These are phyloP conservation scores for Austroboletus niveus DNA, from an alignment of 1,284 basidiomycete species.

Conservation along the genomic window DNA sequence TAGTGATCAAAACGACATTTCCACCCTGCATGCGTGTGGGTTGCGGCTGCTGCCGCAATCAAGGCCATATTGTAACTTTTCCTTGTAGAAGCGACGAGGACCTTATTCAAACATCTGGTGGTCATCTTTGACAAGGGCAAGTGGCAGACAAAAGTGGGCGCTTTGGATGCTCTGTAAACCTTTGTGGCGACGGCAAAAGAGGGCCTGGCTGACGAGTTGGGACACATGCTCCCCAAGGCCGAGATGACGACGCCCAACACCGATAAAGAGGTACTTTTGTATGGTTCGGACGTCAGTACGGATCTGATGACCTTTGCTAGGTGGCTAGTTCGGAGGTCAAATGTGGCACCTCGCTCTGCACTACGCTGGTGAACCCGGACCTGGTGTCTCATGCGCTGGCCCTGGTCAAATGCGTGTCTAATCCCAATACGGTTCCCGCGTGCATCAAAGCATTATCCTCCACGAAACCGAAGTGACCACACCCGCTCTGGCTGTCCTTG, in stretches of 20 bases:
- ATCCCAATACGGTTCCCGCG: slow-evolving; percentile 82
- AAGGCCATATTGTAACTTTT: slow-evolving; percentile 84
- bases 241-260: slow-evolving; percentile 97
- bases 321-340: slow-evolving; percentile 88
- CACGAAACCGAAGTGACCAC: slow-evolving; percentile 94
- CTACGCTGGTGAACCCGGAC: slow-evolving; percentile 93
- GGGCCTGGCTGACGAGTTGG: slow-evolving; percentile 84
- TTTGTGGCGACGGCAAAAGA: slow-evolving; percentile 76
- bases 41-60: slow-evolving; percentile 77
- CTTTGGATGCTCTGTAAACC: slow-evolving; percentile 79
- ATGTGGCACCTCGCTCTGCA: slow-evolving; percentile 91
- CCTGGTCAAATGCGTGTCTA: slow-evolving; percentile 94
- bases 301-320: slow-evolving; percentile 39
- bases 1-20: slow-evolving; percentile 64
- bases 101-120: slow-evolving; percentile 74
- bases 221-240: slow-evolving; percentile 81
- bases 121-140: slow-evolving; percentile 81
- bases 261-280: slow-evolving; percentile 76
- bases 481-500: slow-evolving; percentile 94
- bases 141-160: slow-evolving; percentile 96
- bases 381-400: slow-evolving; percentile 86
- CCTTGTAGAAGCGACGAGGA: slow-evolving; percentile 79
- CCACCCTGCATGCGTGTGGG: slow-evolving; percentile 71
- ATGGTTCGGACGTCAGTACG: background rate
- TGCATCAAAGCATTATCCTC: slow-evolving; percentile 96